Conservation (phyloP, 2,329 filamentous ascomycete species). For the Nemania sp. region DNA sequence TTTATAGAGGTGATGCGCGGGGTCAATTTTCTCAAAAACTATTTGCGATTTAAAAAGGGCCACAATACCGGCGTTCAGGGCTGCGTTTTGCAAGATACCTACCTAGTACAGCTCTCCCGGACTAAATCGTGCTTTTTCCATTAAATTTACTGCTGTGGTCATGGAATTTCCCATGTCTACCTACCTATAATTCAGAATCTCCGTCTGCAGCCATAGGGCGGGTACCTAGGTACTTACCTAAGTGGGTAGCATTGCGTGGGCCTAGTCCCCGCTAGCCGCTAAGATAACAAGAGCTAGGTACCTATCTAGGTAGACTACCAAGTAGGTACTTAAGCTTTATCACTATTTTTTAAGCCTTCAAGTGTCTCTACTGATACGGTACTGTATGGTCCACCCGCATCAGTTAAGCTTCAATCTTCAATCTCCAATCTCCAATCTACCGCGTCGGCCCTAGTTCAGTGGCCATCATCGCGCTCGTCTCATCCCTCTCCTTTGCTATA, state of each 20-base stretch:
- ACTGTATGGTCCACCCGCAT: neutral
- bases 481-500: neutral
- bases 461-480: neutral
- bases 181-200: too few species aligned
- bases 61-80: slow-evolving; percentile 28
- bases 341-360: neutral
- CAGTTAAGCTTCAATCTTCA: slow-evolving; percentile 15
- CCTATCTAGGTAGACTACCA: too few species aligned
- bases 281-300: slow-evolving; percentile 29
- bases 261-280: slow-evolving; percentile 13
- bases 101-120: neutral
- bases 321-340: slow-evolving; percentile 16
- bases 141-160: neutral
- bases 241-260: slow-evolving; percentile 2
- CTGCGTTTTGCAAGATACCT: slow-evolving; percentile 25
- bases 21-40: neutral
- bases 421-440: slow-evolving; percentile 3
- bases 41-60: slow-evolving; percentile 11
- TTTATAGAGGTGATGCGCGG: slow-evolving; percentile 20
- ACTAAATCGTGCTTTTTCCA: neutral
- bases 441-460: neutral
- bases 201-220: slow-evolving; percentile 19
- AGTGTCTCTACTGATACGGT: too few species aligned
- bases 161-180: slow-evolving; percentile 24
- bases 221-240: too few species aligned